Evolutionary conservation across 257 asterid species (phyloP).

Genomic region (Phtheirospermum japonicum): DNA sequence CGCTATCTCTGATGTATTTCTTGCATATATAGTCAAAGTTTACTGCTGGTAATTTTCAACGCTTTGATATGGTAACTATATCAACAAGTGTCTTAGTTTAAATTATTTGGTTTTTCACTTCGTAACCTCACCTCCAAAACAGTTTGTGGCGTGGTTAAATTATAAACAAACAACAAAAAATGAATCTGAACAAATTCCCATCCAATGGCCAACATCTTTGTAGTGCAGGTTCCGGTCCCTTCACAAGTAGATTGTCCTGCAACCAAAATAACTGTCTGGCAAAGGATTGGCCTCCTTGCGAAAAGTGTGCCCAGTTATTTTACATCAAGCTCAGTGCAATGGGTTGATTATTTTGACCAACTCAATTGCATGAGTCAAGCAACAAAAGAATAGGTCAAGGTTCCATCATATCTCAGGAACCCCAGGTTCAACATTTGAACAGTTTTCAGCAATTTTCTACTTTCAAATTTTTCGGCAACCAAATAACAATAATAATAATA

Average conservation of each 20-base stretch:
- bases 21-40: background rate
- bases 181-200: background rate
- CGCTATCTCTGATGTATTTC: conserved; percentile 6
- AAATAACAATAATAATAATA: too few relatives aligned
- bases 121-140: background rate
- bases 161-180: background rate
- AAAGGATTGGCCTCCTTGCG: background rate
- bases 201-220: background rate
- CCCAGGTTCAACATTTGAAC: background rate
- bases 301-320: background rate
- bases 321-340: background rate
- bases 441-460: background rate
- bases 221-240: conserved; percentile 4
- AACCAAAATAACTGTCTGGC: background rate
- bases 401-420: background rate
- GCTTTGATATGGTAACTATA: background rate
- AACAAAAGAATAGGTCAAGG: background rate
- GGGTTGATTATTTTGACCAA: background rate
- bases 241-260: background rate
- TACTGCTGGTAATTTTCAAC: background rate
- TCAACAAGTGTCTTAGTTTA: background rate
- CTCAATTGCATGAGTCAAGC: conserved; percentile 2
- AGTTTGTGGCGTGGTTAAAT: conserved; percentile 9
- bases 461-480: too few relatives aligned
- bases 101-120: background rate